Evolutionary conservation across 2,329 filamentous ascomycete genomes (phyloP).

Genomic region (Stachybotrys echinatus): DNA sequence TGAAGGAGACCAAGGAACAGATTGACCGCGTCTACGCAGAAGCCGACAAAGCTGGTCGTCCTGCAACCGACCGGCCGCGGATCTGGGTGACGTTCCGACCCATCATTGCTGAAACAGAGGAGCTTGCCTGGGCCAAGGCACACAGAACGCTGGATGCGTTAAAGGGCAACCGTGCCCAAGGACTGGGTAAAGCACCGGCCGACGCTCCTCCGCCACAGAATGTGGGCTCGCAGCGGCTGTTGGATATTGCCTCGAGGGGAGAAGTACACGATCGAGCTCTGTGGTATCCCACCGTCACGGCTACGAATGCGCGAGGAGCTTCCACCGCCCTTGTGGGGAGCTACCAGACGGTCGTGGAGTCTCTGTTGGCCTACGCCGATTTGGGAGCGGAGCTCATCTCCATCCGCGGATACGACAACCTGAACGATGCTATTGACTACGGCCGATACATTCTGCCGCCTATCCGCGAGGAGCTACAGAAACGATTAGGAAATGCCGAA

Average conservation of each 20-base stretch:
- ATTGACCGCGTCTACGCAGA: slow-evolving; percentile 56
- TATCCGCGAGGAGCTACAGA: too few relatives aligned
- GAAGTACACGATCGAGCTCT: slow-evolving; percentile 56
- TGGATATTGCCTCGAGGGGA: slow-evolving; percentile 50
- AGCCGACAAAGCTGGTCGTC: slow-evolving; percentile 51
- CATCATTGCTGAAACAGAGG: slow-evolving; percentile 56
- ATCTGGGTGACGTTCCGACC: slow-evolving; percentile 63
- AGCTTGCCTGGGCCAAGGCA: slow-evolving; percentile 57
- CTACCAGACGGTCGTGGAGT: slow-evolving; percentile 45
- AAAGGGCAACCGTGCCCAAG: slow-evolving; percentile 33
- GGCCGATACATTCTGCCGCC: slow-evolving; percentile 48
- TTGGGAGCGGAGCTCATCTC: slow-evolving; percentile 52
- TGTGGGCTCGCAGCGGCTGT: slow-evolving; percentile 51
- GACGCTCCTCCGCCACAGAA: slow-evolving; percentile 41
- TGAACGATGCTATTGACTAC: slow-evolving; percentile 56
- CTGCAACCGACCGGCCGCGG: slow-evolving; percentile 46
- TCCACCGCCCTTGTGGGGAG: slow-evolving; percentile 55
- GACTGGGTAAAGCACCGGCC: slow-evolving; percentile 18
- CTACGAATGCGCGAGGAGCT: slow-evolving; percentile 53
- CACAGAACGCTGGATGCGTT: slow-evolving; percentile 49
- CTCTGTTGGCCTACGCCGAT: slow-evolving; percentile 52
- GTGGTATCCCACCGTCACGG: slow-evolving; percentile 60
- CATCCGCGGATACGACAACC: slow-evolving; percentile 56
- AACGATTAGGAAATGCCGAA: too few relatives aligned
- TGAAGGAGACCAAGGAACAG: slow-evolving; percentile 59